Conservation (phyloP, 768 basidiomycete species). For the Lactarius tabidus region DNA sequence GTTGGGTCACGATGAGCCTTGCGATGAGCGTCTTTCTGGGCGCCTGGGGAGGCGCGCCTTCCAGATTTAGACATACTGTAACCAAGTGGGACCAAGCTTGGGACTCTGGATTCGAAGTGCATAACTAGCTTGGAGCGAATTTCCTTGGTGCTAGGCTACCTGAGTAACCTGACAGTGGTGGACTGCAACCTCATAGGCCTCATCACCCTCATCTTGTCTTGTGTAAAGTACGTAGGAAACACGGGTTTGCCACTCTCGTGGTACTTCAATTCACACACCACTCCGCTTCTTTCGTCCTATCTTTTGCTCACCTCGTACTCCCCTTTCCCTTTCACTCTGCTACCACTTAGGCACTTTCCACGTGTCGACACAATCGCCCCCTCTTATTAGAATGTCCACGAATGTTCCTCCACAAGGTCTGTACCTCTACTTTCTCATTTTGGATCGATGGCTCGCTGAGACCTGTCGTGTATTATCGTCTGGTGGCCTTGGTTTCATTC, state of each 20-base stretch:
- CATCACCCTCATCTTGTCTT: slow-evolving; percentile 24
- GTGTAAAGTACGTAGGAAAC: slow-evolving; percentile 28
- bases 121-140: slow-evolving; percentile 28
- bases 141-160: no score
- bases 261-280: slow-evolving; percentile 24
- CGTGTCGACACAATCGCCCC: slow-evolving; percentile 27
- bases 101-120: no score
- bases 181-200: slow-evolving; percentile 22
- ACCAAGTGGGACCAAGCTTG: no score
- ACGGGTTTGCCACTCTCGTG: slow-evolving; percentile 25
- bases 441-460: slow-evolving; percentile 14
- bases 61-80: no score
- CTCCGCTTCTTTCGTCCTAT: slow-evolving; percentile 22
- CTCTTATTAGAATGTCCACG: slow-evolving; percentile 22
- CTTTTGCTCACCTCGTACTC: slow-evolving; percentile 20
- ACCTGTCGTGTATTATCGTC: neutral
- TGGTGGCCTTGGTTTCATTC: neutral
- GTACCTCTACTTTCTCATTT: neutral
- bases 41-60: no score
- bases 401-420: slow-evolving; percentile 21
- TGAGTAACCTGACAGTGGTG: no score
- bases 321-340: slow-evolving; percentile 2
- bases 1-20: no score
- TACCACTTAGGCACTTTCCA: slow-evolving; percentile 5
- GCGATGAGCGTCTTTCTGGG: no score